Conservation (phyloP, 2,329 filamentous ascomycete genomes). For the Ophiosphaerella narmari region DNA sequence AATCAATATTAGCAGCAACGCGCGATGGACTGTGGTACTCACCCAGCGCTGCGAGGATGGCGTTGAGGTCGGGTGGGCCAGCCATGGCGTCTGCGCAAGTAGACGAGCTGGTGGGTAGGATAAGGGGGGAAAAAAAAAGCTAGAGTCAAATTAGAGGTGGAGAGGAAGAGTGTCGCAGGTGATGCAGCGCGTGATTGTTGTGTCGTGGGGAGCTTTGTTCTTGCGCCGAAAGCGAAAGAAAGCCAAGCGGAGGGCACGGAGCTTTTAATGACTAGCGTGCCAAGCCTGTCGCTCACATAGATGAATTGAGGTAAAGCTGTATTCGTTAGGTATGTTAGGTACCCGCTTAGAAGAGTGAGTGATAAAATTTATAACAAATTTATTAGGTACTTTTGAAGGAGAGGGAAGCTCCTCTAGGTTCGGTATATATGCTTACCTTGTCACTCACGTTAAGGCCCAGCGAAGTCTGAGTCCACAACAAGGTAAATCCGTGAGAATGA, state of each 20-base stretch:
- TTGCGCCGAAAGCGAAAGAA: slow-evolving; percentile 17
- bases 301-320: too few relatives aligned
- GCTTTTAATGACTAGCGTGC: not conserved
- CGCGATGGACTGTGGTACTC: slow-evolving; percentile 10
- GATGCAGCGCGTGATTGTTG: slow-evolving; percentile 8
- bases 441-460: too few relatives aligned
- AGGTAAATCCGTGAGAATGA: too few relatives aligned
- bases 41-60: slow-evolving; percentile 47
- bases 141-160: not conserved
- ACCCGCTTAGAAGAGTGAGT: too few relatives aligned
- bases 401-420: too few relatives aligned
- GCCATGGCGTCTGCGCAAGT: slow-evolving; percentile 32
- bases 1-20: slow-evolving; percentile 9
- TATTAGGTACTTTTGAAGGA: too few relatives aligned
- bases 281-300: too few relatives aligned
- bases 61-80: slow-evolving; percentile 44
- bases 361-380: too few relatives aligned
- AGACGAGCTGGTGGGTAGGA: slow-evolving; percentile 1
- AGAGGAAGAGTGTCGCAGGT: not conserved
- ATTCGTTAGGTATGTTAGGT: too few relatives aligned
- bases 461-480: too few relatives aligned
- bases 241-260: slow-evolving; percentile 16
- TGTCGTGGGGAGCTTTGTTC: slow-evolving; percentile 18
- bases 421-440: too few relatives aligned
- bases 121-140: not conserved